Base-by-base conservation (phyloP, 495 filamentous ascomycete species). In the Penicillium cataractarum region DNA sequence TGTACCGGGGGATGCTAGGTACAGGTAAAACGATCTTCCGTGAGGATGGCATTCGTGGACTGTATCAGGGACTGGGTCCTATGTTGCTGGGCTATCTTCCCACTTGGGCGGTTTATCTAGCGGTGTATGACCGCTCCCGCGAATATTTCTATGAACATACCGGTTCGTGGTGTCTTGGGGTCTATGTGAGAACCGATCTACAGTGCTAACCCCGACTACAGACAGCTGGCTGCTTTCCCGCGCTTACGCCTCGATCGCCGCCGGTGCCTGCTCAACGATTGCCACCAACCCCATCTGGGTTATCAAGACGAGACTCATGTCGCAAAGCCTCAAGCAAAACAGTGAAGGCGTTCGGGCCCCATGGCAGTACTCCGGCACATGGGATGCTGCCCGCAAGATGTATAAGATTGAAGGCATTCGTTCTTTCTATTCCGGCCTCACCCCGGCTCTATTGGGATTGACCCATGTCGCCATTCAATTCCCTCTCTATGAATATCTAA, bases 261-360 rank as follows among this genome's bases (percentile, higher is more conserved):
- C 92, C 33, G 95, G 95, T 19, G 92, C 89, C 57, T 97, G 90
- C 73, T 96, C 92, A 57, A 98, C 96, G 4, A 85, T 98, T 63
- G 90, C 85, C 58, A 99, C 95, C n/a, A 99, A 99, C 75, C 95
- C 95, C 0, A 99, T 99, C 60, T 99, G 95, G 95, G 96, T 99
- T 29, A 96, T 99, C 77, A 99, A 99, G 73, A 99, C 95, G 33
- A 85, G 95, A 62, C 83, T 99, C 40, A 97, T 97, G 94, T 95
- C 96, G 4, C 94, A 98, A 69, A 86, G 81, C 58, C 70, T 78
- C 33, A 78, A 70, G 49, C 73, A 81, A 13, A 77, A 80, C 40
- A 75, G 66, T 24, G 83, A 86, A 64, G 83, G 86, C 71, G 71
- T 82, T 63, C 75, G 86, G 74, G 82, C 88, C 10, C 92, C 93